Evolutionary conservation across 371 early-diverging fungal genomes (phyloP).

Genomic region (Rhizopus delemar): DNA sequence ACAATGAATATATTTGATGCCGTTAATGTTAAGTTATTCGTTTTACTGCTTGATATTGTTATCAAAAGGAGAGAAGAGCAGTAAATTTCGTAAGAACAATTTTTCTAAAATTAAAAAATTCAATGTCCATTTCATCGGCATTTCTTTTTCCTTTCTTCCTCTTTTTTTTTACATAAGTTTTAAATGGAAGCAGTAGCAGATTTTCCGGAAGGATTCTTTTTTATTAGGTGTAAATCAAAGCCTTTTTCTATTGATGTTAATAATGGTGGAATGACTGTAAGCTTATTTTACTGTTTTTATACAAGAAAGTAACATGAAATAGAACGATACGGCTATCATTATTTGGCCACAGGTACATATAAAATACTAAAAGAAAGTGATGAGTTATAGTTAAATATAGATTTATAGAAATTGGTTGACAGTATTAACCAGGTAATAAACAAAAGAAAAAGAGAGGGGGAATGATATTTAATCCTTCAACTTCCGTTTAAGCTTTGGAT

Average conservation of each 20-base stretch:
- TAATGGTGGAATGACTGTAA: slow-evolving; percentile 45
- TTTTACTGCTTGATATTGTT: too few relatives aligned
- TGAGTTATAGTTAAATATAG: neutral
- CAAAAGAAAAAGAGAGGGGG: neutral
- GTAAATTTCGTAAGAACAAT: too few relatives aligned
- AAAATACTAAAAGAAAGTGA: neutral
- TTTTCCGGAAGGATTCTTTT: slow-evolving; percentile 50
- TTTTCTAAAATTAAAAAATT: too few relatives aligned
- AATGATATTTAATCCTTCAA: slow-evolving; percentile 1
- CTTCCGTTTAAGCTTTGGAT: slow-evolving; percentile 40
- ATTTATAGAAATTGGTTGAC: slow-evolving; percentile 46
- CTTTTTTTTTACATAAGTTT: neutral
- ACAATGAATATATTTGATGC: too few relatives aligned
- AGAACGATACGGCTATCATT: slow-evolving; percentile 51
- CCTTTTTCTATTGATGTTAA: slow-evolving; percentile 40
- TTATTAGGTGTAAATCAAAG: slow-evolving; percentile 39
- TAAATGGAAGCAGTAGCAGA: slow-evolving; percentile 23
- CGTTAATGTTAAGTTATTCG: too few relatives aligned
- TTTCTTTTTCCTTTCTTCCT: neutral
- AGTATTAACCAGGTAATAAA: slow-evolving; percentile 45
- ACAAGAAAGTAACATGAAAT: neutral
- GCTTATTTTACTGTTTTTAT: neutral
- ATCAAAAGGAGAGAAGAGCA: too few relatives aligned
- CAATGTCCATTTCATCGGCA: too few relatives aligned
- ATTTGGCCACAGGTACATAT: slow-evolving; percentile 51